phyloP scores from a whole-genome alignment of 1,139 yeast species.

The Geotrichum bryndzae region DNA sequence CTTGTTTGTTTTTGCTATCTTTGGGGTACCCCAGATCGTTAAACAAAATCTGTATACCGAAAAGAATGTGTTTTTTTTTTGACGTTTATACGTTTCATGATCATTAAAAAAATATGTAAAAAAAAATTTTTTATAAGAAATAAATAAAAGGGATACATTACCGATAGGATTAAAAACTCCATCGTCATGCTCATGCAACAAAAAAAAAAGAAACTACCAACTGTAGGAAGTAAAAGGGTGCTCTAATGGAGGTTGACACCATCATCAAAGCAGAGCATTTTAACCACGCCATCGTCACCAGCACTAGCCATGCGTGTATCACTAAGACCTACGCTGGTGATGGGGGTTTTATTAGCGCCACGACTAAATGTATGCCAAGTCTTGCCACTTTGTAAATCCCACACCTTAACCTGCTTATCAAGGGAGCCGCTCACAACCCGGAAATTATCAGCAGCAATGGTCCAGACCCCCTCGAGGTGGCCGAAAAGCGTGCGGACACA shows the following conservation, averaged over 20 bases:
- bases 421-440: slow-evolving; percentile 92
- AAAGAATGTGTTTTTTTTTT: background rate
- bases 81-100: background rate
- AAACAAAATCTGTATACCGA: background rate
- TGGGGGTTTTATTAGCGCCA: slow-evolving; percentile 52
- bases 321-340: slow-evolving; percentile 81
- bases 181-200: background rate
- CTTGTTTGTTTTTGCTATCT: too few species aligned
- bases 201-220: background rate
- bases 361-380: slow-evolving; percentile 89
- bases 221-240: background rate
- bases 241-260: background rate
- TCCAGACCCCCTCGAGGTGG: slow-evolving; percentile 97
- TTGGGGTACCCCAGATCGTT: too few species aligned
- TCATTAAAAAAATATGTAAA: background rate
- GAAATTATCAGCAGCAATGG: slow-evolving; percentile 90
- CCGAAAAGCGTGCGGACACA: slow-evolving; percentile 94
- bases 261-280: slow-evolving; percentile 67
- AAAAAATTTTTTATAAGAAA: background rate
- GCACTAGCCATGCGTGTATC: slow-evolving; percentile 90
- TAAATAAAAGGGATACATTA: background rate
- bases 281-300: slow-evolving; percentile 77
- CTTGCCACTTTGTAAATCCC: slow-evolving; percentile 93
- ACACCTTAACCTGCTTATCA: slow-evolving; percentile 80
- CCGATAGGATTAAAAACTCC: background rate